A percentile compares a stretch with the other conserved stretches of the same genome.
These are phyloP conservation scores for Sporothrix luriei DNA, from an alignment of 2,329 filamentous ascomycete genomes.

Conservation along the genomic window DNA sequence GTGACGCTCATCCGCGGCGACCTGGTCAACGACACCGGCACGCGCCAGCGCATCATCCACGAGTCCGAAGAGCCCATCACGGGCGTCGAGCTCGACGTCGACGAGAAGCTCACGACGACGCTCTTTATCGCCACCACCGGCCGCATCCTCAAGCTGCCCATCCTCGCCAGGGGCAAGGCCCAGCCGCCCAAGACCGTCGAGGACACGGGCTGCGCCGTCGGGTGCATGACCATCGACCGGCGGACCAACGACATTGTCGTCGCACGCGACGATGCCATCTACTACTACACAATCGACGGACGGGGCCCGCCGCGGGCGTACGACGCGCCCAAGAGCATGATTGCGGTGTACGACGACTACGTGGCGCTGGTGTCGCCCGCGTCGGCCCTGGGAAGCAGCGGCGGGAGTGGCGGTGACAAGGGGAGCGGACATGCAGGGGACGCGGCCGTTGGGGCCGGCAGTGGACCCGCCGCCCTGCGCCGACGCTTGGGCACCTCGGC, in stretches of 20 bases:
- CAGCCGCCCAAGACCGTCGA: conserved; percentile 86
- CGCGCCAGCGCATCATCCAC: conserved; percentile 90
- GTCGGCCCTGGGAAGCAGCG: conserved; percentile 43
- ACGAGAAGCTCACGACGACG: conserved; percentile 68
- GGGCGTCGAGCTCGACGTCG: conserved; percentile 74
- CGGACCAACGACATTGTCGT: conserved; percentile 83
- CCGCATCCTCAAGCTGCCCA: conserved; percentile 80
- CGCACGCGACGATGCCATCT: conserved; percentile 92
- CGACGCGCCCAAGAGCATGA: conserved; percentile 83
- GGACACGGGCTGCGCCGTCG: conserved; percentile 86
- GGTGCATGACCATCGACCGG: conserved; percentile 88
- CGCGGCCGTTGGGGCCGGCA: conserved; percentile 3
- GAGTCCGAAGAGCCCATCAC: conserved; percentile 97
- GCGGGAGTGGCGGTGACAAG: neutral
- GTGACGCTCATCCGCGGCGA: conserved; percentile 94
- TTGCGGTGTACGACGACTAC: conserved; percentile 81
- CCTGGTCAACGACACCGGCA: conserved; percentile 90
- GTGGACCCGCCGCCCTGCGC: conserved; percentile 61
- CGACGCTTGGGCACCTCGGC: conserved; percentile 72
- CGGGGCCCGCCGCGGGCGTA: conserved; percentile 87
- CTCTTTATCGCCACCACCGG: conserved; percentile 91
- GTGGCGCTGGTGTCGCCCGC: conserved; percentile 83
- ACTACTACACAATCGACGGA: conserved; percentile 85
- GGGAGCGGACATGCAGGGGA: neutral
- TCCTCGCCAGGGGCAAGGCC: conserved; percentile 86